Base-by-base conservation (phyloP, 495 filamentous ascomycete genomes). In the Sphaerosporella brunnea region DNA sequence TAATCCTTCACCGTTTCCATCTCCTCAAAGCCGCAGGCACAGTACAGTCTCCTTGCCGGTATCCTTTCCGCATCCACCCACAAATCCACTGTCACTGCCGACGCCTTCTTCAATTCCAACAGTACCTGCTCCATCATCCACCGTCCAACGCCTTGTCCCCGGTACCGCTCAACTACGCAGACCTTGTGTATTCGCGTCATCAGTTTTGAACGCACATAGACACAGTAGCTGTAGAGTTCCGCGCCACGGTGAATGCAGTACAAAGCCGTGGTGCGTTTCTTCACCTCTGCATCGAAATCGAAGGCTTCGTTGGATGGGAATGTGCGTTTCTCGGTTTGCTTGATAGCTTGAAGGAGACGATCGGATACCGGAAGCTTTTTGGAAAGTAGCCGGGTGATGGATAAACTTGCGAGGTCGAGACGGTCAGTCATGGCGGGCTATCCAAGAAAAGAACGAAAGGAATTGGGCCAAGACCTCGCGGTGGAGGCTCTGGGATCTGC, bases 301-400 rank as follows among this genome's bases (percentile, higher is more conserved):
- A 76, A 66, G 18, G 62, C 66, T 53, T 80, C 74, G 58, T 68
- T 74, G 45, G 68, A 55, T 0, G 76, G 73, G 50, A 79, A 78
- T 37, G 65, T 68, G 52, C 69, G 75, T 52, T 68, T 73, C 54
- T 78, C 76, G 45, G 71, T 63, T 9, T 48, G 19, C 47, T 54
- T 56, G 30, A 61, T 51, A 11, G 37, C 21, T n/a, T 18, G 30
- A 16, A 61, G 57, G 3, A 61, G 53, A 23, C 25, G 32, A 8
- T 45, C 43, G 2, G 56, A 60, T 15, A 26, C 9, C 8, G 41
- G 42, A 28, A 59, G 23, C 19, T 48, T 36, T 45, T 60, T 60
- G 21, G 53, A 50, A 9, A 53, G 56, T 5, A 60, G 24, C 23
- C 50, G 49, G 20, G 49, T 24, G 30, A 60, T 53, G 4, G 15